Percentiles rank a stretch among this genome's conserved stretches.
These are phyloP conservation scores for Patellifolia procumbens DNA, from an alignment of 179 eudicot species.

Conservation along the genomic window DNA sequence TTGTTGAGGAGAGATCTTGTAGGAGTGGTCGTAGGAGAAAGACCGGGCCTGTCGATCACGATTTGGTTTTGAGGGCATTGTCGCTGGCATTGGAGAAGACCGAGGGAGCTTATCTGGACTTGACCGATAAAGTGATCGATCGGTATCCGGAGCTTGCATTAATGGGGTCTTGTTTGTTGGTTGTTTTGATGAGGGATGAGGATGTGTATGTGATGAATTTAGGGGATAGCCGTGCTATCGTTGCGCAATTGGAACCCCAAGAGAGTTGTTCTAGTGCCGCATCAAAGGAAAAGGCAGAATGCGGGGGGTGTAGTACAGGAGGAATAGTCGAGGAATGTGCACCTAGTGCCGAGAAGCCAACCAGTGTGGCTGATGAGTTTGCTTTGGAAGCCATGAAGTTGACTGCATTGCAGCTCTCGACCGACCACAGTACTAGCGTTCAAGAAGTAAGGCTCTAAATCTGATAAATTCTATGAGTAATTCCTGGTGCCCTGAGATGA, in stretches of 20 bases:
- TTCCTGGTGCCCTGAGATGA: neutral
- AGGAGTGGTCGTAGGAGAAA: constrained; percentile 52
- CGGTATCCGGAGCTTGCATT: constrained; percentile 91
- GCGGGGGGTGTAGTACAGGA: constrained; percentile 47
- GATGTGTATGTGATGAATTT: constrained; percentile 99
- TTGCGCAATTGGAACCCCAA: constrained; percentile 61
- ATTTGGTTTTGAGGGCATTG: constrained; percentile 74
- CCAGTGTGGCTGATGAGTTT: constrained; percentile 38
- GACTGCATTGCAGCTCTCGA: constrained; percentile 86
- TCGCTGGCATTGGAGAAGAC: constrained; percentile 73
- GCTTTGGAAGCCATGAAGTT: constrained; percentile 44
- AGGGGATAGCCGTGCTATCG: constrained; percentile 98
- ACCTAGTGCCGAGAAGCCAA: constrained; percentile 36
- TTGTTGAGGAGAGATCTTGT: constrained; percentile 45
- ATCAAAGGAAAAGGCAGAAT: constrained; percentile 34
- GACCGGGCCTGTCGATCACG: constrained; percentile 80
- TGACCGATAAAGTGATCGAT: constrained; percentile 93
- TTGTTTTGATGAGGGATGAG: constrained; percentile 86
- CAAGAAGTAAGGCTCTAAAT: constrained; percentile 65
- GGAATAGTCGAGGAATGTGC: constrained; percentile 71
- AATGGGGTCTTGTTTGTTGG: constrained; percentile 98
- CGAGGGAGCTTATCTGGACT: constrained; percentile 74
- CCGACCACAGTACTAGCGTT: constrained; percentile 92
- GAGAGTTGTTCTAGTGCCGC: constrained; percentile 39
- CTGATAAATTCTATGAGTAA: neutral